Percentiles rank a stretch among this genome's conserved stretches.
phyloP scores from a whole-genome alignment of 2,329 filamentous ascomycete species.

The Nigrograna mackinnonii region DNA sequence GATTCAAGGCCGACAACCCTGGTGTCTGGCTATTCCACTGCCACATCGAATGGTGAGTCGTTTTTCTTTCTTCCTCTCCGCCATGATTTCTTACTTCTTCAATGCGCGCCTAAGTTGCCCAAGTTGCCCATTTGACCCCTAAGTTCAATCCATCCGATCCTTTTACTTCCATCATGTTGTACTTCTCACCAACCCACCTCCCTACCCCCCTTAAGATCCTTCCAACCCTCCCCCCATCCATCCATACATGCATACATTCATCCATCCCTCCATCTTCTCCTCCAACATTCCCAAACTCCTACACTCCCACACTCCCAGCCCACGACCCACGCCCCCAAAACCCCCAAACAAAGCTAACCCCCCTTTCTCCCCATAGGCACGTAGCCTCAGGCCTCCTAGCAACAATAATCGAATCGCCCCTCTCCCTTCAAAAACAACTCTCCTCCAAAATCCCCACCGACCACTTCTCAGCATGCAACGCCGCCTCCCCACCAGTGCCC shows the following conservation, averaged over 20 bases:
- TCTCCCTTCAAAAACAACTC: constrained; percentile 60
- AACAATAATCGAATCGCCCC: constrained; percentile 55
- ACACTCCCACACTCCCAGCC: too few species aligned
- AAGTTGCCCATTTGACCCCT: too few species aligned
- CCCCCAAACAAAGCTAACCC: too few species aligned
- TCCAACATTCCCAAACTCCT: constrained; percentile 1
- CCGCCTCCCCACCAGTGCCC: constrained; percentile 52
- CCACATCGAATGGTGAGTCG: constrained; percentile 23
- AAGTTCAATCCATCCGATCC: too few species aligned
- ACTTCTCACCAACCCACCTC: too few species aligned
- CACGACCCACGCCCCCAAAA: too few species aligned
- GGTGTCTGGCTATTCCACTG: constrained; percentile 18
- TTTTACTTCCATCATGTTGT: constrained; percentile 38
- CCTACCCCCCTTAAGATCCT: too few species aligned
- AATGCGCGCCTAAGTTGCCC: too few species aligned
- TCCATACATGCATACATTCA: constrained; percentile 67
- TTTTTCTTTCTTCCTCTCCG: too few species aligned
- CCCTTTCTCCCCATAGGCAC: too few species aligned
- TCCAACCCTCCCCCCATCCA: too few species aligned
- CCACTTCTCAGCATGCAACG: constrained; percentile 63
- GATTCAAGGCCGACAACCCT: constrained; percentile 57
- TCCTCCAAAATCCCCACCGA: constrained; percentile 61
- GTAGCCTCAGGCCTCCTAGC: constrained; percentile 53
- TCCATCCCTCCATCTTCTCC: constrained; percentile 70
- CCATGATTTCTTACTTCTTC: too few species aligned